Base-by-base conservation (phyloP, 768 basidiomycete genomes). In the Naganishia antarctica region DNA sequence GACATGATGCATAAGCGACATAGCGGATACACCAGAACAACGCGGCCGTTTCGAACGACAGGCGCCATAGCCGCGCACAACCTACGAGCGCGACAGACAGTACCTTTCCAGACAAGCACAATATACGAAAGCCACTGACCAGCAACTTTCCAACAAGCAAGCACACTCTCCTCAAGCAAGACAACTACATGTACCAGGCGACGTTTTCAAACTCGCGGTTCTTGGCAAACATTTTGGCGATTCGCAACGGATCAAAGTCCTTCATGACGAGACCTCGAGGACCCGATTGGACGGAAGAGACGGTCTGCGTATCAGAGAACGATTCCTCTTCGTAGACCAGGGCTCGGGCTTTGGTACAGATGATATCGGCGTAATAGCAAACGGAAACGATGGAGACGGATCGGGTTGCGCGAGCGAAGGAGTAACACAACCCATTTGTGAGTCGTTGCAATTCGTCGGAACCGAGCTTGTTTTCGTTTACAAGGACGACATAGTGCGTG, bases 361-460 rank as follows among this genome's bases (percentile, higher is more conserved):
- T 74, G 45, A 74, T 50, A 71, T 72, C 75, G 8, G 73, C 75
- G 45, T 73, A 71, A 66, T 74, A 76, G 53, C 72, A 73, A 13
- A 76, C 74, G 0, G 75, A 73, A 12, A 76, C 75, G 29, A 76
- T 59, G n/a, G 69, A 71, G 47, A 77, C 76, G 41, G 71, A 73
- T 32, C 65, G 74, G 4, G 76, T 75, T 34, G 74, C 75, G 49
- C 76, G 70, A 21, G 73, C 69, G 61, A 77, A 77, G 7, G 68
- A 65, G 46, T 74, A 72, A 49, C 73, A 77, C 21, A 77, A 64
- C 4, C 47, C 64, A 57, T 75, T 70, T 18, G 75, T 71, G 47
- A 74, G 57, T 60, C 70, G 53, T 13, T 57, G 53, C 53, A 57
- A 40, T n/a, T 71, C 53, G 62, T 77, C 74, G n/a, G 74, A 70